Evolutionary conservation across 2,329 filamentous ascomycete genomes (phyloP).

Genomic region (Calonectria crousiana): DNA sequence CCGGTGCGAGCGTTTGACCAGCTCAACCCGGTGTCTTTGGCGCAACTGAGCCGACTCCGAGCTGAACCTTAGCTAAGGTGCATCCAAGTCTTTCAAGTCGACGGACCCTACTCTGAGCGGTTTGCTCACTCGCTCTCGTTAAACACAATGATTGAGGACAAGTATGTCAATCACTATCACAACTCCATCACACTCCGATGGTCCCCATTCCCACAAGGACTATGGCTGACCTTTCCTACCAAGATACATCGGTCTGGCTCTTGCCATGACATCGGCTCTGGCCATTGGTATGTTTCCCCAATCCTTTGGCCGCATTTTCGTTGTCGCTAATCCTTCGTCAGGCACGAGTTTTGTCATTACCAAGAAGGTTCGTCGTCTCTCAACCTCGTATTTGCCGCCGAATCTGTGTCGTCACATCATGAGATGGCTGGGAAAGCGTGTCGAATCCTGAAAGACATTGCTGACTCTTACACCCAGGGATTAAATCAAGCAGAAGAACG

Average conservation of each 20-base stretch:
- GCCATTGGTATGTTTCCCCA: conserved; percentile 74
- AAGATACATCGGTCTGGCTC: conserved; percentile 81
- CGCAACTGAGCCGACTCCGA: conserved; percentile 24
- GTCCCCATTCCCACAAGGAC: background rate
- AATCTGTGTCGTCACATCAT: background rate
- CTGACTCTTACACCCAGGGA: conserved; percentile 66
- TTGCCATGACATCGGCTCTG: conserved; percentile 81
- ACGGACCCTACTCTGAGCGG: conserved; percentile 24
- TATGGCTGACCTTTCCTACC: conserved; percentile 34
- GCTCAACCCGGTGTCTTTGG: conserved; percentile 24
- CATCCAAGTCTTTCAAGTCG: conserved; percentile 19
- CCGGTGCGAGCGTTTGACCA: conserved; percentile 42
- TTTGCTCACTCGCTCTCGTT: conserved; percentile 35
- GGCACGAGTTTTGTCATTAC: conserved; percentile 99
- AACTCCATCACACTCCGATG: conserved; percentile 11
- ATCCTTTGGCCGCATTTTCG: background rate
- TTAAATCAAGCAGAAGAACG: conserved; percentile 90
- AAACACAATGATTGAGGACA: conserved; percentile 53
- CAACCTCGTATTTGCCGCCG: background rate
- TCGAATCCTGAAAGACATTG: background rate
- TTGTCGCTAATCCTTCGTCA: conserved; percentile 51
- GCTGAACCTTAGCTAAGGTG: conserved; percentile 25
- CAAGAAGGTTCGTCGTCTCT: conserved; percentile 79
- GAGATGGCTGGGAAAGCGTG: background rate
- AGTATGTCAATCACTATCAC: conserved; percentile 45